Base-by-base conservation (phyloP, 306 rosid species). In the Delonix regia region DNA sequence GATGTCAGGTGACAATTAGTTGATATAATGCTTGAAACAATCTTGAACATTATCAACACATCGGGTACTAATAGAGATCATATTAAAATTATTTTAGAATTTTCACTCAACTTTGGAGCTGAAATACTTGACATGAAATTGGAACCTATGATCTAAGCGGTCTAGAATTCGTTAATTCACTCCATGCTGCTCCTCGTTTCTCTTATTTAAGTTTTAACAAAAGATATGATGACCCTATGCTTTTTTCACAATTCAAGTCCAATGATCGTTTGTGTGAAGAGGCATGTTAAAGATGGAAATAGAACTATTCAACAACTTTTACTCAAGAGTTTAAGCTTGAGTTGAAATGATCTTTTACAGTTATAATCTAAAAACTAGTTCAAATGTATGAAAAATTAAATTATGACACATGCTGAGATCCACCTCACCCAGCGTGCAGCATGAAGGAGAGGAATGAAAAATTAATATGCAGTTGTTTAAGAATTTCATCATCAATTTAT, bases 371-470 rank as follows among this genome's bases (percentile, higher is more conserved):
- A 80, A 64, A 27, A 53, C 47, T 0, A 33, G 45, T 28, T 48
- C 49, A 25, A 38, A 47, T 48, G 47, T 64, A 70, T 27, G 57
- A 41, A 51, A 51, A 81, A 44, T 47, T 56, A 36, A 65, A 38
- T 49, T 57, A 49, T 18, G 48, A n/a, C 48, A 69, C 25, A 21
- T 33, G 60, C 55, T 57, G 41, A 60, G 53, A 49, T 70, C 39
- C 78, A 41, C 64, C 67, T 10, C 44, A 27, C 34, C 51, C 74
- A 75, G 77, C 24, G 76, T 30, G 38, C 52, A 60, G 33, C 69
- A 51, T 12, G 21, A 11, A 16, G 28, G 27, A 47, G 45, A 71
- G 63, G 45, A 70, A 52, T 62, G 61, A 42, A 21, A 76, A 27
- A 48, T 19, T 61, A 33, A n/a, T 42, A 56, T 14, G 12, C 52